Evolutionary conservation across 306 rosid genomes (phyloP).

Genomic region (Amphicarpaea edgeworthii): DNA sequence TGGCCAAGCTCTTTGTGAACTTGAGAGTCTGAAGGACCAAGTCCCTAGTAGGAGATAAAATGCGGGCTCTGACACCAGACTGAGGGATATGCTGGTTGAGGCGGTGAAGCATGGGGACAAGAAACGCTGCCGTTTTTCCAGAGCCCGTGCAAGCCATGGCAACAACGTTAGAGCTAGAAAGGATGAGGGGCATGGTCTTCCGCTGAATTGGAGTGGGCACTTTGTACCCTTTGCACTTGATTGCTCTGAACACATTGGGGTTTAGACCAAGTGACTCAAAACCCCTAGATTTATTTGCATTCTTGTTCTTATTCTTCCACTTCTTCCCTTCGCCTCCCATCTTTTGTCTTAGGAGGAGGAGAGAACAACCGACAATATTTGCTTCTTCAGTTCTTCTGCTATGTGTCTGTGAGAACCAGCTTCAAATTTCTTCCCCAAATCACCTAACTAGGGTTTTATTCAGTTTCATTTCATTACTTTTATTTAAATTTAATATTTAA

Average conservation of each 20-base stretch:
- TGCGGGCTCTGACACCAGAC: conserved; percentile 83
- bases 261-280: conserved; percentile 80
- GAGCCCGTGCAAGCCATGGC: conserved; percentile 99
- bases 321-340: conserved; percentile 20
- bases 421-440: no score
- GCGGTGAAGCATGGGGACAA: conserved; percentile 88
- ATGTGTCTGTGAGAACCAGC: no score
- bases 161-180: conserved; percentile 82
- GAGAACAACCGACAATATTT: no score
- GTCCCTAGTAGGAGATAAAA: conserved; percentile 86
- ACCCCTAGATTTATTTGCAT: conserved; percentile 76
- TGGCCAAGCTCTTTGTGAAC: conserved; percentile 82
- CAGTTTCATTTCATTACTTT: no score
- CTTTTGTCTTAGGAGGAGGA: no score
- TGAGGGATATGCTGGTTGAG: conserved; percentile 79
- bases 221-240: conserved; percentile 85
- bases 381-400: no score
- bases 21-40: conserved; percentile 90
- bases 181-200: conserved; percentile 91
- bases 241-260: conserved; percentile 67
- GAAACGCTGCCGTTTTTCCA: conserved; percentile 95
- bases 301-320: background rate
- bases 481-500: no score
- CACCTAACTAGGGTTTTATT: no score
- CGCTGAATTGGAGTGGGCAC: conserved; percentile 97